Percentiles rank a stretch among this genome's conserved stretches.
Conservation (phyloP, 257 asterid genomes). For the Cordia subcordata region DNA sequence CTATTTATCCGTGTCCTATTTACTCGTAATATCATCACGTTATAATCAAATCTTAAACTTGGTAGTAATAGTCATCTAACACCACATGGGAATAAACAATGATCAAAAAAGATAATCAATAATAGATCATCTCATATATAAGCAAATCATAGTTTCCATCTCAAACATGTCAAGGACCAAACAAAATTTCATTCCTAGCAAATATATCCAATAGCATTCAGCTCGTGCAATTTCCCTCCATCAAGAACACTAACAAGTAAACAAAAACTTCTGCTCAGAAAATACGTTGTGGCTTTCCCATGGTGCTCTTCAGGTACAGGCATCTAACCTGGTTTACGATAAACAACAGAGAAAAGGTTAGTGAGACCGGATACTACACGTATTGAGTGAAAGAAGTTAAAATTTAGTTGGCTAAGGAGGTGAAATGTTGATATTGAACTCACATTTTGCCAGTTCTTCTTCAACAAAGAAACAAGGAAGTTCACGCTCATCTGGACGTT, state of each 20-base stretch:
- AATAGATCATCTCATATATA: no score
- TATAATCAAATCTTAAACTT: no score
- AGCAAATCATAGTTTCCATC: no score
- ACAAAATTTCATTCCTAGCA: not conserved
- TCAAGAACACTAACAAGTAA: no score
- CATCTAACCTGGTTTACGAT: constrained; percentile 10
- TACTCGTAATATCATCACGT: no score
- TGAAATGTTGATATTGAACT: not conserved
- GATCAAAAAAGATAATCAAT: no score
- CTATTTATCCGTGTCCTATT: no score
- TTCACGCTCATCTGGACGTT: constrained; percentile 16
- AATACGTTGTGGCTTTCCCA: constrained; percentile 17
- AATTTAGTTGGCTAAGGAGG: not conserved
- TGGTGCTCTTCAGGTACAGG: constrained; percentile 15
- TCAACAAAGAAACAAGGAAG: constrained; percentile 14
- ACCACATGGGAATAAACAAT: no score
- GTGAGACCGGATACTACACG: no score
- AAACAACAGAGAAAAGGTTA: not conserved
- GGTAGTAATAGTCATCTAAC: no score
- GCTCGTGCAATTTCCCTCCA: not conserved
- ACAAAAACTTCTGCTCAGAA: not conserved
- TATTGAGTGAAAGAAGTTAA: no score
- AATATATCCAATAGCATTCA: not conserved
- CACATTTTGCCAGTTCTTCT: constrained; percentile 20
- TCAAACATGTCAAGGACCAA: no score